Percentiles rank a stretch among this genome's conserved stretches.
These are phyloP conservation scores for Skeletonema marinoi DNA, from an alignment of 108 stramenopile genomes.

Conservation along the genomic window DNA sequence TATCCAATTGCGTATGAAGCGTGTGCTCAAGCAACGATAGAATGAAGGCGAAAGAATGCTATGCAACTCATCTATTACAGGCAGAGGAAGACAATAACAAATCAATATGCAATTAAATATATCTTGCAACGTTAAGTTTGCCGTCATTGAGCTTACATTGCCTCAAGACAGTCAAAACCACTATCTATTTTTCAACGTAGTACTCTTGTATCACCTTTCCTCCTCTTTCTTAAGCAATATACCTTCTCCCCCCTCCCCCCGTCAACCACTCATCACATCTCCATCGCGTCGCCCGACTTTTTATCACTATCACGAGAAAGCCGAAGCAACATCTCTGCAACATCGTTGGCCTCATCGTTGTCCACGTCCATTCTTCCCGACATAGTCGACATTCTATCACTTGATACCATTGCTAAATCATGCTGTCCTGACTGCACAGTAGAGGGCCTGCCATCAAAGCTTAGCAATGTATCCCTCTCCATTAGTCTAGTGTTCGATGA, in stretches of 20 bases:
- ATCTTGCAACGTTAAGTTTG: too few relatives aligned
- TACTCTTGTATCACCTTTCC: too few relatives aligned
- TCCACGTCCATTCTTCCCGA: not conserved
- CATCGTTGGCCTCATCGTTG: not conserved
- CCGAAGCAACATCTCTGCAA: not conserved
- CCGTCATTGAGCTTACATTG: too few relatives aligned
- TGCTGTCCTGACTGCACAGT: not conserved
- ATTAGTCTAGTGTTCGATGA: not conserved
- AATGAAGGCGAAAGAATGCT: not conserved
- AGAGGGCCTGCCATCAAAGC: not conserved
- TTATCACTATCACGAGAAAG: not conserved
- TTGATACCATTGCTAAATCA: not conserved
- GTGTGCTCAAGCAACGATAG: not conserved
- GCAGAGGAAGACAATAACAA: too few relatives aligned
- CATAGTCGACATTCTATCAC: not conserved
- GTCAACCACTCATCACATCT: not conserved
- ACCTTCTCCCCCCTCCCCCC: too few relatives aligned
- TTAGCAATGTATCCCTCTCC: not conserved
- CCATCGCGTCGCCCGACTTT: not conserved
- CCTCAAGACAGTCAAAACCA: too few relatives aligned
- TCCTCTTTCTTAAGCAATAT: too few relatives aligned
- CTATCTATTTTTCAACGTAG: too few relatives aligned
- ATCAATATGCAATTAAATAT: too few relatives aligned
- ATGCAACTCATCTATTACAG: too few relatives aligned
- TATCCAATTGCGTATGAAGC: not conserved